These are phyloP conservation scores for Xylariaceae sp. DNA, from an alignment of 2,329 filamentous ascomycete species.

Conservation along the genomic window DNA sequence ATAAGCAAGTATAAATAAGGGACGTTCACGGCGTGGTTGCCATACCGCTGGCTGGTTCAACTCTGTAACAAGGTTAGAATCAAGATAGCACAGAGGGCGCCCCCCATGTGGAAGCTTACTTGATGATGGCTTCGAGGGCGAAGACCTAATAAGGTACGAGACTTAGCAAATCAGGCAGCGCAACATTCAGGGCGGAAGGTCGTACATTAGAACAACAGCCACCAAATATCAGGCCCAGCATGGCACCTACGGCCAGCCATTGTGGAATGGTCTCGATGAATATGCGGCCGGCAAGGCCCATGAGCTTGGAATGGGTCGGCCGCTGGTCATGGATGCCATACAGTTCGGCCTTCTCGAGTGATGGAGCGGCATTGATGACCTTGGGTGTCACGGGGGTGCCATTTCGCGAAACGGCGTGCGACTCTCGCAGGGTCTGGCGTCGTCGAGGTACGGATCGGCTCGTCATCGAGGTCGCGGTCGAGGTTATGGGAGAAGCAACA, in stretches of 20 bases:
- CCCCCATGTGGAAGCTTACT: constrained; percentile 53
- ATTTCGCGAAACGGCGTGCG: constrained; percentile 35
- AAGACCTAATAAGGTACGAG: constrained; percentile 64
- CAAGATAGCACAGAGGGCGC: constrained; percentile 10
- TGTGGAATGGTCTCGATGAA: constrained; percentile 56
- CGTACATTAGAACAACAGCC: constrained; percentile 87
- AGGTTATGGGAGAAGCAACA: background rate
- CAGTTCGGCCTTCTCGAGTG: constrained; percentile 50
- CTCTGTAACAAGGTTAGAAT: constrained; percentile 43
- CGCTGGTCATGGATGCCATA: constrained; percentile 52
- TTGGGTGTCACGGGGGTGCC: constrained; percentile 38
- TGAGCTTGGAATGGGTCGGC: constrained; percentile 43
- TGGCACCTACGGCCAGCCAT: constrained; percentile 60
- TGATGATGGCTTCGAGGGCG: constrained; percentile 89
- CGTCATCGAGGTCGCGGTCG: constrained; percentile 34
- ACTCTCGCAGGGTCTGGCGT: constrained; percentile 42
- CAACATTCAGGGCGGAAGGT: constrained; percentile 9
- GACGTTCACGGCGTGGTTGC: constrained; percentile 7
- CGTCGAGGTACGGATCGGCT: constrained; percentile 36
- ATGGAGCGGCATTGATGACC: constrained; percentile 50
- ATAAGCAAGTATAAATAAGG: background rate
- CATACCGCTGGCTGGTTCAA: constrained; percentile 78
- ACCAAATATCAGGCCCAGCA: constrained; percentile 86
- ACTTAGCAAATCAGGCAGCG: constrained; percentile 1
- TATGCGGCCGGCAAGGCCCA: constrained; percentile 48